Evolutionary conservation across 176 grass and related monocot species (phyloP), one percentile per base, ranked within the genome.

Genomic region (Triticum urartu): DNA sequence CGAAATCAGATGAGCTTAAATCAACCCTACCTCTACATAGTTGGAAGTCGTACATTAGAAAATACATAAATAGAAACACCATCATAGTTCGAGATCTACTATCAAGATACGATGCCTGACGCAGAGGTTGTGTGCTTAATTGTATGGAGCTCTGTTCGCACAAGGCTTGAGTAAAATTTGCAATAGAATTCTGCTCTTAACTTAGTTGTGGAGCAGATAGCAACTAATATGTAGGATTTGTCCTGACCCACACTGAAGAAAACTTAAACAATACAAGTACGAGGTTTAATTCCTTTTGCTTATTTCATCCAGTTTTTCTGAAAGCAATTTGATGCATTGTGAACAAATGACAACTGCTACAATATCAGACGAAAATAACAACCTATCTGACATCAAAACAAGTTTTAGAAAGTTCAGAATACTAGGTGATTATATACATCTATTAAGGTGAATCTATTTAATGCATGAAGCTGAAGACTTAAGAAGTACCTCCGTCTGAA

Each of bases 401-500:
- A 82, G 25, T 68, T 15, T 52, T 17, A 45, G 70, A n/a, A 24
- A 43, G 9, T 63, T 3, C 38, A 61, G 63, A 32, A 69, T 61
- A 83, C 20, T 70, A 70, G 20, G 14, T 6, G 48, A 52, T 21
- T 70, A 13, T 45, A 34, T 78, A 38, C 21, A 25, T 63, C n/a
- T 63, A 63, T 4, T 9, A 63, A 63, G 59, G 60, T 78, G 25
- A 68, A 43, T 83, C 64, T 38, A 45, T 33, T 62, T 47, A 85
- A 6, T 47, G 61, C 35, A 74, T 35, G 14, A 77, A 48, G 61
- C 63, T 70, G 48, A 86, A 77, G 15, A 50, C 6, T 70, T 38
- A 10, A 80, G 47, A 11, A 71, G 18, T 88, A 94, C 90, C 93
- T 92, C 90, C 91, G 3, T 89, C 81, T 39, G 90, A 92, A 79